Evolutionary conservation across 2,329 filamentous ascomycete species (phyloP), one percentile per base, ranked within the genome.

Genomic region (Botryotinia globosa): DNA sequence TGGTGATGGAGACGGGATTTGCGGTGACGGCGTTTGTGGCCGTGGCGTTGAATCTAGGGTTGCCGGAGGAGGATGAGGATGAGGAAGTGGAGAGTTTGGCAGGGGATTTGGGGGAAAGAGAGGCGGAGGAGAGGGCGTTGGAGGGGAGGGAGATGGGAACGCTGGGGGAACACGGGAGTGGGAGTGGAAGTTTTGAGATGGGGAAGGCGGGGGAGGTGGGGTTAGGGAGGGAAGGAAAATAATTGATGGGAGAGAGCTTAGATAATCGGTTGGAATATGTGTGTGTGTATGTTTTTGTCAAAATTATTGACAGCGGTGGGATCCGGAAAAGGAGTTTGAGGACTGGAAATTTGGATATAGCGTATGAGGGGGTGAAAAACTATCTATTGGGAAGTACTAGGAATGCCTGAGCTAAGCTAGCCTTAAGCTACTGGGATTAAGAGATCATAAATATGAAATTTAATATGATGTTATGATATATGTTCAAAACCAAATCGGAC

Each of bases 11-110:
- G 82, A 94, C 91, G 0, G 91, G 92, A 0, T 92, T 92, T 75
- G 90, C 91, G 0, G 85, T 97, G 32, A 91, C 92, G 0, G 94
- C 92, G 0, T 87, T 94, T 37, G 80, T 94, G 20, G 73, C 74
- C 4, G 73, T 74, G 68, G 18, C 22, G 22, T 84, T 97, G 67
- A 97, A 97, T 80, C 81, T 96, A 67, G 76, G 88, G 0, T 82
- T 97, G 25, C 88, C 90, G 0, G 90, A 93, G 78, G 94, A 97
- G 82, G 83, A 91, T n/a, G 92, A 93, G 77, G 91, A 92, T 61
- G 85, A 85, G 71, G 76, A 78, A 63, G 73, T 74, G 4, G 79
- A 80, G 74, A 77, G 74, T 69, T 72, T 80, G 51, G 77, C 74
- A 29, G 79, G 77, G 2, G 78, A 79, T 75, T 34, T 76, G 42